These are phyloP conservation scores for Coprinellus micaceus DNA, from an alignment of 768 basidiomycete genomes.

Conservation along the genomic window DNA sequence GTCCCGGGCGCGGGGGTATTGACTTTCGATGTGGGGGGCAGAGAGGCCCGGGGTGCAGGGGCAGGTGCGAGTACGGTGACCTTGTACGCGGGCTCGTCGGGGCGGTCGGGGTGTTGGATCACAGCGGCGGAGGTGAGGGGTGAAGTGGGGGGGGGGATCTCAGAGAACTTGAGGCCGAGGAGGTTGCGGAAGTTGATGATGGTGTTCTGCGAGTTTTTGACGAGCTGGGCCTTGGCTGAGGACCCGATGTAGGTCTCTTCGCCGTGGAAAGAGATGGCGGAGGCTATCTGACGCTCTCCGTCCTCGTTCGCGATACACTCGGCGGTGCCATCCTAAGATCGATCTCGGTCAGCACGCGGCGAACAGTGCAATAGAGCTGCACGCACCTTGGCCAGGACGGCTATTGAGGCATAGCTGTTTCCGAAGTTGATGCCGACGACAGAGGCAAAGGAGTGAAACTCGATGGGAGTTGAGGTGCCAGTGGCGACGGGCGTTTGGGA, in stretches of 20 bases:
- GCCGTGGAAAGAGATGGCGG: slow-evolving; percentile 86
- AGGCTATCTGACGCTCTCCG: slow-evolving; percentile 96
- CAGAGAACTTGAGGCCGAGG: slow-evolving; percentile 71
- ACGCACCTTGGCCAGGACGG: slow-evolving; percentile 88
- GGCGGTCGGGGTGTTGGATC: slow-evolving; percentile 67
- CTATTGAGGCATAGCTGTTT: slow-evolving; percentile 91
- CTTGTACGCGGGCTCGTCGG: slow-evolving; percentile 78
- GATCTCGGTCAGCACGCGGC: not conserved
- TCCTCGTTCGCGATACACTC: slow-evolving; percentile 98
- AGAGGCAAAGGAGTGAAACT: slow-evolving; percentile 42
- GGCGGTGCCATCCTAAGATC: slow-evolving; percentile 74
- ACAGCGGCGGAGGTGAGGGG: slow-evolving; percentile 61
- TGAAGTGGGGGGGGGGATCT: slow-evolving; percentile 51
- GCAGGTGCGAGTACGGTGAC: slow-evolving; percentile 79
- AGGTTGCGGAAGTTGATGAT: slow-evolving; percentile 94
- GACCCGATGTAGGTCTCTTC: slow-evolving; percentile 96
- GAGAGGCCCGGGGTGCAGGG: slow-evolving; percentile 59
- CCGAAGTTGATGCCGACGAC: slow-evolving; percentile 96
- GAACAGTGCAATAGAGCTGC: not conserved
- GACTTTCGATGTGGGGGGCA: slow-evolving; percentile 41
- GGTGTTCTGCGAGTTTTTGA: slow-evolving; percentile 92
- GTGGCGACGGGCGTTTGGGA: not conserved
- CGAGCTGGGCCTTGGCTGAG: slow-evolving; percentile 89
- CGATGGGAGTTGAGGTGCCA: slow-evolving; percentile 17
- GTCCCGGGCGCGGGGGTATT: slow-evolving; percentile 70